Evolutionary conservation across 805 yeast genomes (phyloP), one percentile per base, ranked within the genome.

Genomic region (Candida orba): DNA sequence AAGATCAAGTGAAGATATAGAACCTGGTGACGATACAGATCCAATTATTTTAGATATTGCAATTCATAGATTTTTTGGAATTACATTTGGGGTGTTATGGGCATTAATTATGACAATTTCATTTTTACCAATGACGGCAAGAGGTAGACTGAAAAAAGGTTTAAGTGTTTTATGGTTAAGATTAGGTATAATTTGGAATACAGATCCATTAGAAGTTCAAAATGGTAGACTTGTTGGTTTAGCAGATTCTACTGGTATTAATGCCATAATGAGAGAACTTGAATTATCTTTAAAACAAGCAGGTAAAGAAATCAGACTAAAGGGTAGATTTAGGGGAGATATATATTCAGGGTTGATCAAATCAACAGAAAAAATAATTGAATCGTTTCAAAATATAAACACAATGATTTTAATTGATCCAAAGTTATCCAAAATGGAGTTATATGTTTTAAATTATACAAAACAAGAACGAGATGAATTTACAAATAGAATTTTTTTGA

Each of bases 141-240:
- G 95, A 37, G 68, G 76, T 13, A 66, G 88, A 39, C 64, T 86
- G 46, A 78, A 84, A 46, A 68, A 70, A 24, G 86, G 87, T 0
- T 57, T 86, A 20, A 75, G 87, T 1, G 64, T 79, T 3, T 66
- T 85, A 20, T 87, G 95, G 95, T 65, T 87, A 34, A 67, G 89
- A 36, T 72, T 86, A 73, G 95, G 95, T 1, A 72, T 87, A 20
- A 71, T 80, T 8, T 86, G 95, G 95, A 81, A 81, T 51, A 67
- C 79, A 39, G 91, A 84, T 50, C 88, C 90, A 2, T 63, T 86
- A 48, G 73, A 70, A 15, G 62, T 59, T n/a, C 54, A 53, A 22
- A 57, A 61, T 31, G 60, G 40, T 5, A 39, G 40, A 7, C 51
- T 60, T 14, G 49, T 51, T 8, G 60, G 62, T 1, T 30, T 57